Conservation (phyloP, 139 green algal genomes). For the Picochlorum sp. region DNA sequence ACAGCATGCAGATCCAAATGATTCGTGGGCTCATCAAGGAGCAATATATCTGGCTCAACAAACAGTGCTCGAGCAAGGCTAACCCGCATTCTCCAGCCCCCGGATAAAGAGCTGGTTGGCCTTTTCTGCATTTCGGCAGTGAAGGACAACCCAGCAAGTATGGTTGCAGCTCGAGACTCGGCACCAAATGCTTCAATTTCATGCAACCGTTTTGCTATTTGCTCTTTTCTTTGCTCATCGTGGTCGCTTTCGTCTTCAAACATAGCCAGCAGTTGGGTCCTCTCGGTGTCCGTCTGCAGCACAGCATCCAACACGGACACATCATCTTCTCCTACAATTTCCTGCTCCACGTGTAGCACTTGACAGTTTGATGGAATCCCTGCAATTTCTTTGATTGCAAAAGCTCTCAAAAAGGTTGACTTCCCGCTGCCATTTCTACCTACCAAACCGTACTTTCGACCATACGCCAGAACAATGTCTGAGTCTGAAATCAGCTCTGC, state of each 20-base stretch:
- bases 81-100: conserved; percentile 76
- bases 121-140: conserved; percentile 48
- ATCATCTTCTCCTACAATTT: conserved; percentile 58
- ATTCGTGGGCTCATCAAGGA: conserved; percentile 82
- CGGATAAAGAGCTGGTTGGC: conserved; percentile 57
- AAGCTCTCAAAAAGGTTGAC: conserved; percentile 71
- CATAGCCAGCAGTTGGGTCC: conserved; percentile 44
- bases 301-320: conserved; percentile 42
- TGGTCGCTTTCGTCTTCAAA: neutral
- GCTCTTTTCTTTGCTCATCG: conserved; percentile 51
- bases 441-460: conserved; percentile 67
- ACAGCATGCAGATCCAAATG: conserved; percentile 68
- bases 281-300: conserved; percentile 59
- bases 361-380: conserved; percentile 63
- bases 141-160: conserved; percentile 76
- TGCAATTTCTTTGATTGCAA: conserved; percentile 57
- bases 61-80: conserved; percentile 73
- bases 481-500: conserved; percentile 49
- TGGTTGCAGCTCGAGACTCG: conserved; percentile 55
- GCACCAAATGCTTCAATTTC: conserved; percentile 78
- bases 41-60: conserved; percentile 69
- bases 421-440: conserved; percentile 79
- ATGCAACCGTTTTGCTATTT: conserved; percentile 58
- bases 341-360: conserved; percentile 82
- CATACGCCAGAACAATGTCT: conserved; percentile 55